Evolutionary conservation across 306 rosid species (phyloP).

Genomic region (Dryas octopetala): DNA sequence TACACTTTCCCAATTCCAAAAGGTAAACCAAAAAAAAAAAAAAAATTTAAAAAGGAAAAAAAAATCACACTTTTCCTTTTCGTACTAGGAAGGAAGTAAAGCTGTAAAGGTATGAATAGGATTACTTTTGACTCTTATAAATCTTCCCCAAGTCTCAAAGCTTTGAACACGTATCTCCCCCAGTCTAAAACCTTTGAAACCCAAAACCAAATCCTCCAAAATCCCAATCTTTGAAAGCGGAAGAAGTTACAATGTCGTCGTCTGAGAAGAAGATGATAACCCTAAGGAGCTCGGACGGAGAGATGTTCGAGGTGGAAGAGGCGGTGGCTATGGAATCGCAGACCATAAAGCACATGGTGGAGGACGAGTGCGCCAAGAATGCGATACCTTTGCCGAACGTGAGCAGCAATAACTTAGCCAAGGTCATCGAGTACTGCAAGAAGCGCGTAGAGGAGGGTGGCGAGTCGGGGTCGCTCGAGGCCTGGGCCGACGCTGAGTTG

Average conservation of each 20-base stretch:
- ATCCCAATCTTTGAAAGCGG: too few relatives aligned
- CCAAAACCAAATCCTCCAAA: too few relatives aligned
- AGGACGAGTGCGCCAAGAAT: slow-evolving; percentile 47
- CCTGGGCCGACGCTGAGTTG: slow-evolving; percentile 41
- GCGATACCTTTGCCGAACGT: slow-evolving; percentile 47
- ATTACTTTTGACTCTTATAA: too few relatives aligned
- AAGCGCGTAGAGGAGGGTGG: slow-evolving; percentile 15
- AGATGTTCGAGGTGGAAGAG: slow-evolving; percentile 53
- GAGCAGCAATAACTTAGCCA: slow-evolving; percentile 17
- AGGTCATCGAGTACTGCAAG: slow-evolving; percentile 52
- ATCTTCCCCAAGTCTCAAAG: too few relatives aligned
- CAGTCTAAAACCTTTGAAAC: too few relatives aligned
- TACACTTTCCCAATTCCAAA: too few relatives aligned
- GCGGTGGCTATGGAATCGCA: slow-evolving; percentile 52
- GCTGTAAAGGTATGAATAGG: too few relatives aligned
- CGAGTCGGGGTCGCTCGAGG: neutral
- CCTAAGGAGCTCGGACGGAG: slow-evolving; percentile 50
- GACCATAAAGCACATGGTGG: slow-evolving; percentile 52
- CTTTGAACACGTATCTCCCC: too few relatives aligned
- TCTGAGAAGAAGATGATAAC: slow-evolving; percentile 40
- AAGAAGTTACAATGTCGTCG: slow-evolving; percentile 24
- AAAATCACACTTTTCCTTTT: too few relatives aligned
- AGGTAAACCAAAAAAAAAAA: too few relatives aligned
- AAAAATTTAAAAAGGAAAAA: too few relatives aligned
- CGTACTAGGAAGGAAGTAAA: too few relatives aligned